Conservation (phyloP, 257 asterid genomes). For the Petunia axillaris region DNA sequence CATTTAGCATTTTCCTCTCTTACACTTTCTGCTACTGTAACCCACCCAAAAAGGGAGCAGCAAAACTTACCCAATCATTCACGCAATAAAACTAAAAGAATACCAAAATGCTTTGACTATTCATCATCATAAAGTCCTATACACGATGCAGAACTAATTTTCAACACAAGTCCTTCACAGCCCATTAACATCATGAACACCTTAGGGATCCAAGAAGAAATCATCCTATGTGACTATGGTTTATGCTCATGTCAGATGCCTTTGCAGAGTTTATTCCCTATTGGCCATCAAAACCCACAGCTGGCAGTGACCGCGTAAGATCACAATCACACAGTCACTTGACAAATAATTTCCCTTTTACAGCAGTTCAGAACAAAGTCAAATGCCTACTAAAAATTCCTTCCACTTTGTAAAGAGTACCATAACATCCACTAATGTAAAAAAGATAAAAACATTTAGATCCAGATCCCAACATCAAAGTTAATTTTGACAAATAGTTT, state of each 20-base stretch:
- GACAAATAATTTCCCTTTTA: background rate
- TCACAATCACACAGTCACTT: background rate
- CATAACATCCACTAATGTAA: background rate
- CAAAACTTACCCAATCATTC: constrained; percentile 1
- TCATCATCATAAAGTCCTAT: background rate
- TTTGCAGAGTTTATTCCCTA: background rate
- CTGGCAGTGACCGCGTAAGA: background rate
- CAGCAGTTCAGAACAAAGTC: background rate
- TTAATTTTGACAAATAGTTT: background rate
- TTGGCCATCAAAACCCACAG: background rate
- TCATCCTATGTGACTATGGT: background rate
- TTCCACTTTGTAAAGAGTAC: background rate
- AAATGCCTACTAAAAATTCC: background rate
- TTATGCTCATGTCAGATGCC: constrained; percentile 20
- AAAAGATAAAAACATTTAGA: background rate
- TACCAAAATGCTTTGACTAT: background rate
- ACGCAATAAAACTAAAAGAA: background rate
- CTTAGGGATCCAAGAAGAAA: background rate
- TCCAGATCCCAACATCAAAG: background rate
- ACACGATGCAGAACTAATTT: constrained; percentile 7
- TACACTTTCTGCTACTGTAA: constrained; percentile 4
- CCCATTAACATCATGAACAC: background rate
- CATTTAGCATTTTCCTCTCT: constrained; percentile 3
- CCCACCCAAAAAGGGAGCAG: background rate
- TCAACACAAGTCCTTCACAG: constrained; percentile 9